phyloP scores from a whole-genome alignment of 2,329 filamentous ascomycete species.

The Clarireedia homoeocarpa region DNA sequence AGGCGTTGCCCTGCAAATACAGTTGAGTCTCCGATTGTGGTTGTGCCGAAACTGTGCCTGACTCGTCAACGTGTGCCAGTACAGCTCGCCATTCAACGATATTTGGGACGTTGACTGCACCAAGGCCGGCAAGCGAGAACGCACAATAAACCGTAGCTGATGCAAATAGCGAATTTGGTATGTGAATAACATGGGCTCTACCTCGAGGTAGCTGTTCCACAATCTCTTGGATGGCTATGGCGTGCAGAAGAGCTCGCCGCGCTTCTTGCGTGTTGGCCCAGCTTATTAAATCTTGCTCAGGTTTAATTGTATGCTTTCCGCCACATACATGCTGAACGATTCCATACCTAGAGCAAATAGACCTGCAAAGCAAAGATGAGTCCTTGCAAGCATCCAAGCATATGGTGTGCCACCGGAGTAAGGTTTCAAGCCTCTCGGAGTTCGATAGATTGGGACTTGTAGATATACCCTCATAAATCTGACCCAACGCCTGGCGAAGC shows the following conservation, averaged over 20 bases:
- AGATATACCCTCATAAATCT: conserved; percentile 33
- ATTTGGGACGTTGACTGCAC: conserved; percentile 32
- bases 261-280: conserved; percentile 35
- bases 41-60: conserved; percentile 38
- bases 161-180: conserved; percentile 37
- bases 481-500: conserved; percentile 32
- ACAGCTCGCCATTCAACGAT: conserved; percentile 36
- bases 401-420: conserved; percentile 38
- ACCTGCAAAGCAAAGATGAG: conserved; percentile 33
- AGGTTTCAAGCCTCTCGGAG: conserved; percentile 33
- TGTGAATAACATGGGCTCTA: conserved; percentile 37
- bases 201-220: conserved; percentile 37
- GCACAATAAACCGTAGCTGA: conserved; percentile 36
- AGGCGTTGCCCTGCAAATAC: conserved; percentile 30
- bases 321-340: conserved; percentile 35
- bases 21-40: conserved; percentile 38
- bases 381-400: conserved; percentile 36
- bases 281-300: conserved; percentile 31
- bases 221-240: conserved; percentile 39
- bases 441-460: conserved; percentile 28
- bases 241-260: conserved; percentile 34
- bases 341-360: conserved; percentile 33
- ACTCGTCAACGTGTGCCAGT: conserved; percentile 26
- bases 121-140: conserved; percentile 33
- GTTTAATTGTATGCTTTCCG: conserved; percentile 22